phyloP scores from a whole-genome alignment of 2,329 filamentous ascomycete species.

The Camptophora hylomeconis region DNA sequence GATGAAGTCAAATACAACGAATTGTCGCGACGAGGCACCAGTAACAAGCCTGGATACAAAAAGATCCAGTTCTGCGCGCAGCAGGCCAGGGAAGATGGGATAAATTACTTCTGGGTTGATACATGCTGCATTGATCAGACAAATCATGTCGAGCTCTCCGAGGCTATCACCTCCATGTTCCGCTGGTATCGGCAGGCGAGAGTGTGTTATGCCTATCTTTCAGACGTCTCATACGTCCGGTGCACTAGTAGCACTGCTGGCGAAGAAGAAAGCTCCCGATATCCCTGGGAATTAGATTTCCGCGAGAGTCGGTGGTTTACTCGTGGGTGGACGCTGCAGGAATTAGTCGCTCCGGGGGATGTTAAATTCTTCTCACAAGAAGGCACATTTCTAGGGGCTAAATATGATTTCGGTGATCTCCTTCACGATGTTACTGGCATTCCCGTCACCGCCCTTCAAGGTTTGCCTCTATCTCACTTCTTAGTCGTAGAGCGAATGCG shows the following conservation, averaged over 20 bases:
- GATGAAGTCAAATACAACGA: conserved; percentile 17
- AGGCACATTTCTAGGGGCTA: conserved; percentile 3
- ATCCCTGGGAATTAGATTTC: conserved; percentile 3
- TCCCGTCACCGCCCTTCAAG: conserved; percentile 4
- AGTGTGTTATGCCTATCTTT: conserved; percentile 3
- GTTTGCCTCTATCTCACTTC: conserved; percentile 2
- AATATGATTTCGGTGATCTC: background rate
- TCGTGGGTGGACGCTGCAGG: conserved; percentile 4
- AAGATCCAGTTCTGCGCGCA: conserved; percentile 9
- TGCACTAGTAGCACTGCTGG: background rate
- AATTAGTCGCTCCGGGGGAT: conserved; percentile 5
- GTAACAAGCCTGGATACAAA: conserved; percentile 6
- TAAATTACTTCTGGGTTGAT: conserved; percentile 19
- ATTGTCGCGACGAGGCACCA: conserved; percentile 2
- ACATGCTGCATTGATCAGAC: conserved; percentile 26
- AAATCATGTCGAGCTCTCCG: conserved; percentile 15
- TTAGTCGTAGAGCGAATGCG: conserved; percentile 24
- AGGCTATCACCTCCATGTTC: conserved; percentile 4
- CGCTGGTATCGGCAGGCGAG: conserved; percentile 3
- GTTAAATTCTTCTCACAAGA: conserved; percentile 4
- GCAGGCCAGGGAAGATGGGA: conserved; percentile 6
- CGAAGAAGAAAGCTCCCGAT: conserved; percentile 4
- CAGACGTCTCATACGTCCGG: conserved; percentile 1
- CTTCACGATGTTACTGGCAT: conserved; percentile 6
- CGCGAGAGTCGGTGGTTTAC: conserved; percentile 6